These are phyloP conservation scores for Peronospora farinosa DNA, from an alignment of 352 stramenopile genomes.

Conservation along the genomic window DNA sequence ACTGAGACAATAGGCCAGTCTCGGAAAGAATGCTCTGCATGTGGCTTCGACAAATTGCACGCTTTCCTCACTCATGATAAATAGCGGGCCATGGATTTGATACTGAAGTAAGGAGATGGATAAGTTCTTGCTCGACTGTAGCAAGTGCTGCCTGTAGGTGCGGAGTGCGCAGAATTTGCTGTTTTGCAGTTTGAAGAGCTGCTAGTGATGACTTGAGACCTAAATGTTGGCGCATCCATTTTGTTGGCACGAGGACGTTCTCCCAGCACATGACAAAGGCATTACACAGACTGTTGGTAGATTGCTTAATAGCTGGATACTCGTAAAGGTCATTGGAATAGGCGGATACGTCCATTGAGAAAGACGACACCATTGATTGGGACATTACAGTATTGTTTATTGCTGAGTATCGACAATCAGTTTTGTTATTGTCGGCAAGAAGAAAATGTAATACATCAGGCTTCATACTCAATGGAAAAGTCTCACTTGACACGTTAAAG, in stretches of 20 bases:
- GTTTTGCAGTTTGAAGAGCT: slow-evolving; percentile 43
- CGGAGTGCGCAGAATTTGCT: slow-evolving; percentile 36
- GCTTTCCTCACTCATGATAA: slow-evolving; percentile 61
- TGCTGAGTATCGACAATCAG: background rate
- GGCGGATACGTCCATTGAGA: slow-evolving; percentile 52
- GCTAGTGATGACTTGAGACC: slow-evolving; percentile 35
- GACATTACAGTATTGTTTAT: slow-evolving; percentile 31
- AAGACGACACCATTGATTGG: slow-evolving; percentile 49
- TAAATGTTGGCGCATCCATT: slow-evolving; percentile 57
- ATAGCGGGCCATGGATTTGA: slow-evolving; percentile 47
- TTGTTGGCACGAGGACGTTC: slow-evolving; percentile 52
- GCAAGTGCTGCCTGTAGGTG: slow-evolving; percentile 47
- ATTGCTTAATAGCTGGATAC: slow-evolving; percentile 32
- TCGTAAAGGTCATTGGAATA: slow-evolving; percentile 56
- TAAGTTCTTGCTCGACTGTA: slow-evolving; percentile 48
- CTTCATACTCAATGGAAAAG: slow-evolving; percentile 18
- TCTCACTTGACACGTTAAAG: slow-evolving; percentile 1
- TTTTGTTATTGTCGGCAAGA: slow-evolving; percentile 12
- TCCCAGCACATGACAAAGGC: slow-evolving; percentile 65
- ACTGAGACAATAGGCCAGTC: slow-evolving; percentile 51
- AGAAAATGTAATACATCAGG: slow-evolving; percentile 29
- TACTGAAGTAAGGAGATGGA: slow-evolving; percentile 46
- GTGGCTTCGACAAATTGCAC: slow-evolving; percentile 53
- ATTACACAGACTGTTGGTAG: slow-evolving; percentile 31
- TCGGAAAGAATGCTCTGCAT: slow-evolving; percentile 58